Evolutionary conservation across 805 yeast genomes (phyloP).

Genomic region (Teunomyces lycoperdinae): DNA sequence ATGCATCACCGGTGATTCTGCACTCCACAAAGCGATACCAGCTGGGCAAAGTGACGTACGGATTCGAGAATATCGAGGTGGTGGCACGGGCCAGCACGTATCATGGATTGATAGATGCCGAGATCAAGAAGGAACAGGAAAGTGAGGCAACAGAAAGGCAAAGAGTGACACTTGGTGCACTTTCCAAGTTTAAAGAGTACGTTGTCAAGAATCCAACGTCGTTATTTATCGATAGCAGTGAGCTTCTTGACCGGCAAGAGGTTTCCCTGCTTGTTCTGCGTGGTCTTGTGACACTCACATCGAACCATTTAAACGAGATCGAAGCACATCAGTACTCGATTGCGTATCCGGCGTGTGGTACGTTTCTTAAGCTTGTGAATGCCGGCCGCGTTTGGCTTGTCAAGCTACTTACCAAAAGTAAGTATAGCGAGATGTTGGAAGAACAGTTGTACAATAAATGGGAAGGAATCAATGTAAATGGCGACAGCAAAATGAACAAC

Average conservation of each 20-base stretch:
- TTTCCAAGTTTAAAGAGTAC: slow-evolving; percentile 21
- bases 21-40: slow-evolving; percentile 29
- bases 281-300: slow-evolving; percentile 46
- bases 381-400: slow-evolving; percentile 45
- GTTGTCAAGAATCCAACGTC: slow-evolving; percentile 25
- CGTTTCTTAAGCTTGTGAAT: slow-evolving; percentile 42
- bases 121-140: slow-evolving; percentile 9
- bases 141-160: slow-evolving; percentile 5
- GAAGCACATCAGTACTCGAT: slow-evolving; percentile 40
- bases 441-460: slow-evolving; percentile 42
- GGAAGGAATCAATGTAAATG: slow-evolving; percentile 34
- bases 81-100: slow-evolving; percentile 26
- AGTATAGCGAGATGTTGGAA: slow-evolving; percentile 44
- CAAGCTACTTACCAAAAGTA: slow-evolving; percentile 31
- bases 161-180: slow-evolving; percentile 1
- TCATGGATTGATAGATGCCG: slow-evolving; percentile 14
- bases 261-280: slow-evolving; percentile 31
- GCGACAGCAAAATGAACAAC: slow-evolving; percentile 31
- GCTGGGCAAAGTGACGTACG: slow-evolving; percentile 38
- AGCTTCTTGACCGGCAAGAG: slow-evolving; percentile 20
- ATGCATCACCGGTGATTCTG: slow-evolving; percentile 45
- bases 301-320: slow-evolving; percentile 42
- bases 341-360: slow-evolving; percentile 51
- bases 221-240: slow-evolving; percentile 21
- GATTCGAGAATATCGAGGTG: slow-evolving; percentile 42